Conservation (phyloP, 2,329 filamentous ascomycete species). For the Sporothrix globosa region DNA sequence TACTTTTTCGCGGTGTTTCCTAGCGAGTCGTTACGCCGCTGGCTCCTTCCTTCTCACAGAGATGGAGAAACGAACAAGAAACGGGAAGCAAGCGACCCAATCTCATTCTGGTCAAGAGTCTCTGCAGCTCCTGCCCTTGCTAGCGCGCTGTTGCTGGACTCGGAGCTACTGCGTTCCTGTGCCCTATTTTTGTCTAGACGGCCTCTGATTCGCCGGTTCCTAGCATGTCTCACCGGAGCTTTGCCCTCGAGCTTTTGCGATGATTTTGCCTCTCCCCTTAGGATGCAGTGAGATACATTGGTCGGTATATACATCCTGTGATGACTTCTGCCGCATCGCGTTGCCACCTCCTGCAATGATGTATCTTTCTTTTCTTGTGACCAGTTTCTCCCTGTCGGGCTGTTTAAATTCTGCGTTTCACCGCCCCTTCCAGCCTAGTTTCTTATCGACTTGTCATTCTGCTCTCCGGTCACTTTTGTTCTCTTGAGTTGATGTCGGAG, state of each 20-base stretch:
- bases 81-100: slow-evolving; percentile 4
- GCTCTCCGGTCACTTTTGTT: background rate
- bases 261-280: background rate
- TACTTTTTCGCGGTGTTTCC: background rate
- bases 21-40: background rate
- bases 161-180: slow-evolving; percentile 11
- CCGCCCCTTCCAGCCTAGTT: background rate
- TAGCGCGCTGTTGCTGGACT: slow-evolving; percentile 19
- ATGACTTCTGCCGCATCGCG: no score
- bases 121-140: slow-evolving; percentile 8
- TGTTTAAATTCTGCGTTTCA: background rate
- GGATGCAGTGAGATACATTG: background rate
- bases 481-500: background rate
- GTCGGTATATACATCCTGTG: background rate
- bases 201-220: slow-evolving; percentile 14
- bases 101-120: slow-evolving; percentile 13
- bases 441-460: background rate
- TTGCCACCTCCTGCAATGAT: background rate
- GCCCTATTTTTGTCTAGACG: slow-evolving; percentile 8
- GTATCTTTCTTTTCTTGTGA: slow-evolving; percentile 19
- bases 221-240: background rate
- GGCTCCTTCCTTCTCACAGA: background rate
- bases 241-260: slow-evolving; percentile 8
- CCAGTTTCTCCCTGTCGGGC: slow-evolving; percentile 8
- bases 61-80: background rate